Evolutionary conservation across 495 filamentous ascomycete genomes (phyloP), one percentile per base, ranked within the genome.

Genomic region (Neurospora discreta): DNA sequence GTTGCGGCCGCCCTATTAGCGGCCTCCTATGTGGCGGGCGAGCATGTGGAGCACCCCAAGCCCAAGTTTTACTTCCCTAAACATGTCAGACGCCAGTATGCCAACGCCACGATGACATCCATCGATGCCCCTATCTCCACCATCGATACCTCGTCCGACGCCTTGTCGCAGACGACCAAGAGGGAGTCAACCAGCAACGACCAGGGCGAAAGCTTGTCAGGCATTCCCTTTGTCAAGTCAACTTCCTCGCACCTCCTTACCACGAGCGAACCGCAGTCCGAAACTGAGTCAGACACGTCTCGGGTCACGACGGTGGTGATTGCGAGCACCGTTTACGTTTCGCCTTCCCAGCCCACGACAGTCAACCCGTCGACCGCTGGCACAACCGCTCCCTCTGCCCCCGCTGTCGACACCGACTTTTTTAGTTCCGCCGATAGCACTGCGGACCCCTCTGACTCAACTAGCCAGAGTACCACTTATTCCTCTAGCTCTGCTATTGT

Each of bases 31-130:
- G 79, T 87, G 60, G 84, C 81, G 70, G 81, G 76, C 39, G 42
- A 75, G 65, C 83, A 84, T 39, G 77, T 81, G 36, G 80, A 18
- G 52, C 52, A 18, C 52, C 2, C 85, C 46, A 79, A 78, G 75
- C 87, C 87, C 8, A 85, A 80, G 75, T 85, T 85, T 74, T 90
- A 90, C 79, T 88, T 89, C 73, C 88, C 88, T 11, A 81, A 83
- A 52, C 83, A 89, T 58, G 81, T 90, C 72, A 90, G 88, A 80
- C 85, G 89, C 41, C 82, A 85, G 60, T 80, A 84, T 70, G 80
- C 79, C 76, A 87, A 88, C 73, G 75, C 78, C 60, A 87, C 84
- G 15, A 82, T 84, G 60, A 82, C 82, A 23, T 81, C 79, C 70
- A 20, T 33, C 73, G 58, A 75, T 72, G 38, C 52, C 13, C 52